Percentiles rank a stretch among this genome's conserved stretches.
Conservation (phyloP, 495 filamentous ascomycete species). For the Staphylotrichum tortipilum region DNA sequence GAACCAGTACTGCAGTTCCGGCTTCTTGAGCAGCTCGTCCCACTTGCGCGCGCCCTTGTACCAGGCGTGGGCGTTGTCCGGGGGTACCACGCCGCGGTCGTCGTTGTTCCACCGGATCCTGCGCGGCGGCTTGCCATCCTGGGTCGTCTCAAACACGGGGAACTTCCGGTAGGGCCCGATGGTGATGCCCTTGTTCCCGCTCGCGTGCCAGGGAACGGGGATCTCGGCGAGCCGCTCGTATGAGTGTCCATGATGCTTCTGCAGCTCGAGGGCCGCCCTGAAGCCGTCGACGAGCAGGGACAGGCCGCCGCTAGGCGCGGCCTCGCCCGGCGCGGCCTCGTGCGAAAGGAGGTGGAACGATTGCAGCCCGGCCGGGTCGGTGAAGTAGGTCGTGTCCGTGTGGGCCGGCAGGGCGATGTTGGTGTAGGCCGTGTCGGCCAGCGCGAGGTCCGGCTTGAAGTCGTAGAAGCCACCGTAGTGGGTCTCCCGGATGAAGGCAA, state of each 20-base stretch:
- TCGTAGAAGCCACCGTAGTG: constrained; percentile 97
- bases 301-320: too few species aligned
- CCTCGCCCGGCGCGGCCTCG: constrained; percentile 24
- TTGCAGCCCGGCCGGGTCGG: constrained; percentile 80
- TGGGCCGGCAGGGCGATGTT: constrained; percentile 65
- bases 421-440: constrained; percentile 91
- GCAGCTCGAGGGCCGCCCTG: constrained; percentile 61
- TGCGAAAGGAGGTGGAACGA: constrained; percentile 85
- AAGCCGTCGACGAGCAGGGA: constrained; percentile 55
- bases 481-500: constrained; percentile 73
- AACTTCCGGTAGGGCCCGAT: constrained; percentile 58
- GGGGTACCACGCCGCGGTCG: constrained; percentile 60
- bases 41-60: constrained; percentile 66
- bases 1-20: constrained; percentile 56
- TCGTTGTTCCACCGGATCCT: constrained; percentile 89
- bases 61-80: constrained; percentile 47
- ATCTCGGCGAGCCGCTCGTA: constrained; percentile 44
- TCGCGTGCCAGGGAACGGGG: constrained; percentile 64
- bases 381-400: constrained; percentile 92
- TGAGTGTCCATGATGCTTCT: constrained; percentile 35
- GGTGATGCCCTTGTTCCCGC: constrained; percentile 72
- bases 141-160: constrained; percentile 64
- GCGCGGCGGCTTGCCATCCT: constrained; percentile 36
- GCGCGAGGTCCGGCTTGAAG: constrained; percentile 79
- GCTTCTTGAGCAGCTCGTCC: constrained; percentile 48